Evolutionary conservation across 148 eudicot species (phyloP).

Genomic region (Rhododendron mucronatum): DNA sequence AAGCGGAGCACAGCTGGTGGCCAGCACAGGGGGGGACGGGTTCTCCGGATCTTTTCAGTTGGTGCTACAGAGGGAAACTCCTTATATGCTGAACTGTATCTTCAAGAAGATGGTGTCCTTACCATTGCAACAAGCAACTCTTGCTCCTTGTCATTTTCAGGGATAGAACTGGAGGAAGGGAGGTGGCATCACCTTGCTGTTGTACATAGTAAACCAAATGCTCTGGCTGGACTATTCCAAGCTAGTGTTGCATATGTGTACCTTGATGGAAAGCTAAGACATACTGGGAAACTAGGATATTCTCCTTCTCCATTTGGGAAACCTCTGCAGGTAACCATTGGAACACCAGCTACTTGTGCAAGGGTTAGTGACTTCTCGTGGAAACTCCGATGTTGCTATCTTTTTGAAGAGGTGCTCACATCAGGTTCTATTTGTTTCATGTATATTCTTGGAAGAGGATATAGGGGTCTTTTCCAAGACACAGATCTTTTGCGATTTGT

Average conservation of each 20-base stretch:
- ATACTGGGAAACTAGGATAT: conserved; percentile 93
- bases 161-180: conserved; percentile 89
- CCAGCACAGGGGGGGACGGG: conserved; percentile 41
- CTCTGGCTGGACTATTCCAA: conserved; percentile 98
- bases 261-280: conserved; percentile 85
- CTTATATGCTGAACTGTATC: conserved; percentile 84
- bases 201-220: conserved; percentile 99
- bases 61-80: conserved; percentile 66
- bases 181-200: conserved; percentile 99
- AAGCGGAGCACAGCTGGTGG: conserved; percentile 36
- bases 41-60: conserved; percentile 86
- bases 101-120: conserved; percentile 86
- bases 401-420: conserved; percentile 92
- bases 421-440: conserved; percentile 90
- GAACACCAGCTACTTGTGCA: conserved; percentile 73
- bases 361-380: conserved; percentile 74
- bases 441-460: conserved; percentile 99
- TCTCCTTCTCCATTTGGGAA: conserved; percentile 98
- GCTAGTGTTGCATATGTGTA: conserved; percentile 95
- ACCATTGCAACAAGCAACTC: conserved; percentile 94
- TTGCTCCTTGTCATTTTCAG: conserved; percentile 75
- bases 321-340: conserved; percentile 87
- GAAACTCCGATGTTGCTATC: conserved; percentile 93
- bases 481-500: conserved; percentile 83
- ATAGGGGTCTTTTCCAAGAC: conserved; percentile 97